These are phyloP conservation scores for Xylariales sp. DNA, from an alignment of 2,329 filamentous ascomycete species.

Conservation along the genomic window DNA sequence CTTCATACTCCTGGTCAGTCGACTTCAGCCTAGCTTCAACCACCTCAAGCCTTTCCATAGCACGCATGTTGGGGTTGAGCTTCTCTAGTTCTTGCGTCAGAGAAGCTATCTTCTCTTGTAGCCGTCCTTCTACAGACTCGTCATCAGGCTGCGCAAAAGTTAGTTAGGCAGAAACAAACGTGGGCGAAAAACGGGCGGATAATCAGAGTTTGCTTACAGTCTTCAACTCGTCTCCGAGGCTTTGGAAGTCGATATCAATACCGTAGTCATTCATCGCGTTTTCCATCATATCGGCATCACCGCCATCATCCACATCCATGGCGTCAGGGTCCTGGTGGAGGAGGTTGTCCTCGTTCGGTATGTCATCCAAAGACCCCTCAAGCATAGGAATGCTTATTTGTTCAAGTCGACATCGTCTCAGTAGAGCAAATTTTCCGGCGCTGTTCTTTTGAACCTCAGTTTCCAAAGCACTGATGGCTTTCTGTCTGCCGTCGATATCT, in stretches of 20 bases:
- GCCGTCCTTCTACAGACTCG: constrained; percentile 65
- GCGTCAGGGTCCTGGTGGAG: constrained; percentile 75
- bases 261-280: constrained; percentile 81
- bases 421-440: constrained; percentile 74
- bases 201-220: constrained; percentile 47
- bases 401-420: constrained; percentile 88
- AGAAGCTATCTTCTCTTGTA: constrained; percentile 72
- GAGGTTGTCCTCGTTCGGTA: constrained; percentile 83
- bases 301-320: constrained; percentile 85
- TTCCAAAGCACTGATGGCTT: constrained; percentile 75
- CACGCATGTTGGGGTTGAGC: constrained; percentile 94
- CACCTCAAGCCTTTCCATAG: constrained; percentile 82
- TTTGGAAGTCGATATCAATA: constrained; percentile 82
- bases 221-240: constrained; percentile 77
- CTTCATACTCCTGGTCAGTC: constrained; percentile 86
- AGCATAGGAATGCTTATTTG: constrained; percentile 82
- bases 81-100: constrained; percentile 82
- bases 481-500: constrained; percentile 70
- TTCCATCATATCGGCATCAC: constrained; percentile 55
- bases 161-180: no score
- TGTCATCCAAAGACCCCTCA: constrained; percentile 71
- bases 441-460: constrained; percentile 82
- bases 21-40: constrained; percentile 78
- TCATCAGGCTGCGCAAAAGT: constrained; percentile 70
- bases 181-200: no score